A percentile compares a stretch with the other conserved stretches of the same genome.
These are phyloP conservation scores for Staphylotrichum tortipilum DNA, from an alignment of 495 filamentous ascomycete genomes.

Conservation along the genomic window DNA sequence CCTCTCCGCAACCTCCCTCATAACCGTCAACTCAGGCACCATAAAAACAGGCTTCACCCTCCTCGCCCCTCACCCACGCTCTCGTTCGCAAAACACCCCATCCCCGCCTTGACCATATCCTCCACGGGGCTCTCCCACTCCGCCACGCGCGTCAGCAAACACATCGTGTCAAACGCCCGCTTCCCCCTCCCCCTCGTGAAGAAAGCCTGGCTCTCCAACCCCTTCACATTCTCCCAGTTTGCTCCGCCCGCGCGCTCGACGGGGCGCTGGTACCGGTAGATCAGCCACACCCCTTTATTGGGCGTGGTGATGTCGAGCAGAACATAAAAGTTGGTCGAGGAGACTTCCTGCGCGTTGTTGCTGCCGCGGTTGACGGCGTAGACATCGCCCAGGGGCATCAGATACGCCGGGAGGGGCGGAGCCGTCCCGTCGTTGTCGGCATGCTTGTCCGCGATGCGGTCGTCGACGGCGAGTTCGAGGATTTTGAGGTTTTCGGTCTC, in stretches of 20 bases:
- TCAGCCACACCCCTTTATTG: conserved; percentile 5
- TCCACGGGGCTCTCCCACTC: background rate
- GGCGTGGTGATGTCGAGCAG: background rate
- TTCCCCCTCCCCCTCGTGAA: too few species aligned
- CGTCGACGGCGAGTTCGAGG: background rate
- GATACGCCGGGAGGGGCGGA: background rate
- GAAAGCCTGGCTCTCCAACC: background rate
- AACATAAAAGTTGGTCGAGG: conserved; percentile 3
- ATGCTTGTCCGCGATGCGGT: background rate
- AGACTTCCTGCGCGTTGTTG: background rate
- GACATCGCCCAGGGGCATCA: conserved; percentile 5
- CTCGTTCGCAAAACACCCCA: background rate
- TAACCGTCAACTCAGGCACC: background rate
- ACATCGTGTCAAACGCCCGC: background rate
- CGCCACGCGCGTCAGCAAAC: background rate
- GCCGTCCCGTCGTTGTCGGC: background rate
- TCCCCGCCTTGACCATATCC: background rate
- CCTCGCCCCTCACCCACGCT: too few species aligned
- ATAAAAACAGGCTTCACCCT: background rate
- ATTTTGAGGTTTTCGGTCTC: background rate
- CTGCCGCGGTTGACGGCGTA: background rate
- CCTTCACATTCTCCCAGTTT: background rate
- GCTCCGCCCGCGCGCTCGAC: background rate
- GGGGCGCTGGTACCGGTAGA: conserved; percentile 1
- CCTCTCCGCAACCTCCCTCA: background rate